Conservation (phyloP, 768 basidiomycete species). For the Leccinum aurantiacum region DNA sequence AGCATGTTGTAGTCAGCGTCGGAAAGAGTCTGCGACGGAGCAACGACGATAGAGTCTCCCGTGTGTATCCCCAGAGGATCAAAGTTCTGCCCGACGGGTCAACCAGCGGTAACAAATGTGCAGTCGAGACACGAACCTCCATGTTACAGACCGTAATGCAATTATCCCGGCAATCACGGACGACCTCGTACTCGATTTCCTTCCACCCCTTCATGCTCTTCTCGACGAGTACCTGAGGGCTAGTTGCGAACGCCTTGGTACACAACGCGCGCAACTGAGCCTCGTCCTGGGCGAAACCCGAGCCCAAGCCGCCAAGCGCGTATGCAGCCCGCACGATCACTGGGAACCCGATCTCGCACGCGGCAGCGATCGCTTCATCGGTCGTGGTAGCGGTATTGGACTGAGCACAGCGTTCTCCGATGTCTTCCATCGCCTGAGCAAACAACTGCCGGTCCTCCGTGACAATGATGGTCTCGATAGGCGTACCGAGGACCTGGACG, state of each 20-base stretch:
- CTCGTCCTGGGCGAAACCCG: constrained; percentile 95
- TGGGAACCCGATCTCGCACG: constrained; percentile 84
- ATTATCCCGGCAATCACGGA: constrained; percentile 95
- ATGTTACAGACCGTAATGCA: constrained; percentile 99
- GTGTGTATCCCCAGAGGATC: constrained; percentile 98
- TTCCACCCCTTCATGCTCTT: constrained; percentile 99
- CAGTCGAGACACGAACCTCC: constrained; percentile 69
- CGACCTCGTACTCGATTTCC: constrained; percentile 99
- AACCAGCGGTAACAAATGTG: neutral
- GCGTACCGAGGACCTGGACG: constrained; percentile 92
- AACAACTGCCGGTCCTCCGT: constrained; percentile 97
- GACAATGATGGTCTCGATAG: constrained; percentile 94
- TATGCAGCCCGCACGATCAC: constrained; percentile 97
- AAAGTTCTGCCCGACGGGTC: constrained; percentile 70
- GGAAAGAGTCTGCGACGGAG: constrained; percentile 97
- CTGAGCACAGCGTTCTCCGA: constrained; percentile 94
- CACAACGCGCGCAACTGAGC: constrained; percentile 86
- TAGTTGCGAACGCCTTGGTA: constrained; percentile 94
- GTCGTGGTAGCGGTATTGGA: constrained; percentile 82
- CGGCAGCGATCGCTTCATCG: constrained; percentile 83
- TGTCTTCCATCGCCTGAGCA: constrained; percentile 90
- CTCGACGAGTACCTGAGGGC: constrained; percentile 98
- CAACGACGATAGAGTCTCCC: constrained; percentile 97
- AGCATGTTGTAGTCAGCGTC: constrained; percentile 99
- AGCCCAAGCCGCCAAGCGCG: constrained; percentile 93